Conservation (phyloP, 2,329 filamentous ascomycete species). For the Claviceps africana region DNA sequence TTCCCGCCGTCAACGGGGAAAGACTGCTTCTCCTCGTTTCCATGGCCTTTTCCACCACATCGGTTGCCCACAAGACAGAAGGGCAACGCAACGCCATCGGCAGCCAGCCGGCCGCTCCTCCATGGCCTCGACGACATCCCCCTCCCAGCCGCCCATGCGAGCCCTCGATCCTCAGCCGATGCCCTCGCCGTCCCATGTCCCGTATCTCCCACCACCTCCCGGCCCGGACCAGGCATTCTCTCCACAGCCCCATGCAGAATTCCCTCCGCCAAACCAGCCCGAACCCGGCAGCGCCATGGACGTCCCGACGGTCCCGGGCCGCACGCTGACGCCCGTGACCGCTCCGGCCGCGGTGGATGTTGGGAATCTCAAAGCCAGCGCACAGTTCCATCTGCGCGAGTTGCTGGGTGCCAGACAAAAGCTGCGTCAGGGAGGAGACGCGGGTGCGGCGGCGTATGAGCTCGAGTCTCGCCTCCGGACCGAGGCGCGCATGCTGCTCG, state of each 20-base stretch:
- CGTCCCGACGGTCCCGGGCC: slow-evolving; percentile 9
- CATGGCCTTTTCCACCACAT: background rate
- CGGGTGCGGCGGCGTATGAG: slow-evolving; percentile 18
- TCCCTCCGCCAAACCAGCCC: slow-evolving; percentile 12
- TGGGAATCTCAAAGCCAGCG: slow-evolving; percentile 17
- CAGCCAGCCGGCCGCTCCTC: background rate
- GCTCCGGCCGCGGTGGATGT: slow-evolving; percentile 15
- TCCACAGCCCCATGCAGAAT: slow-evolving; percentile 10
- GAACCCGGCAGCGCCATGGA: slow-evolving; percentile 8
- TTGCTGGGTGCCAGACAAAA: slow-evolving; percentile 20
- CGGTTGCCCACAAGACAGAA: background rate
- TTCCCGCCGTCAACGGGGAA: too few species aligned
- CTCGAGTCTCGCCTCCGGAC: slow-evolving; percentile 28
- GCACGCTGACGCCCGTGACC: slow-evolving; percentile 9
- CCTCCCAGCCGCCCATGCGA: slow-evolving; percentile 10
- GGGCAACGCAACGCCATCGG: too few species aligned
- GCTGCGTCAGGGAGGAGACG: slow-evolving; percentile 14
- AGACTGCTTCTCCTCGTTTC: background rate
- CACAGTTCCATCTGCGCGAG: slow-evolving; percentile 23
- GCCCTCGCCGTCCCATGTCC: slow-evolving; percentile 10
- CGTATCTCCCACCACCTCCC: slow-evolving; percentile 6
- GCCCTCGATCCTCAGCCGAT: slow-evolving; percentile 16
- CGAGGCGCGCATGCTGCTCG: slow-evolving; percentile 28
- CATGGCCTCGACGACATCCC: slow-evolving; percentile 5
- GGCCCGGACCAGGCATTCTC: slow-evolving; percentile 2